A percentile compares a stretch with the other conserved stretches of the same genome.
These are phyloP conservation scores for Verticillium longisporum DNA, from an alignment of 2,329 filamentous ascomycete genomes.

Conservation along the genomic window DNA sequence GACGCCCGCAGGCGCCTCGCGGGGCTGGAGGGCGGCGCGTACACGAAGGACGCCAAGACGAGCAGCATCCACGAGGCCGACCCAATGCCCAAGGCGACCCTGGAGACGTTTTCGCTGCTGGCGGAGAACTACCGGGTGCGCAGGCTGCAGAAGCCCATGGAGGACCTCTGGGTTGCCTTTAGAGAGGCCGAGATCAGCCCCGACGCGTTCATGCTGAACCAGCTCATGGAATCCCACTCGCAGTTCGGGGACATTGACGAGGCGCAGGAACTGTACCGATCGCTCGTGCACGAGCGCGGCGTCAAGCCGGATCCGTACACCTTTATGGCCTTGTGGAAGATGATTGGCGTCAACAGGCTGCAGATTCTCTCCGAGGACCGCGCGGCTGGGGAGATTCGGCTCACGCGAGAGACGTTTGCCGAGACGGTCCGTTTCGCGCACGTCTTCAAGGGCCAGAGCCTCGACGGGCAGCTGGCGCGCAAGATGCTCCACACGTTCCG, in stretches of 20 bases:
- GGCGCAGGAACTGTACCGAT: slow-evolving; percentile 49
- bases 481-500: slow-evolving; percentile 45
- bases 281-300: slow-evolving; percentile 40
- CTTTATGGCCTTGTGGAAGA: slow-evolving; percentile 61
- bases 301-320: slow-evolving; percentile 61
- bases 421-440: slow-evolving; percentile 41
- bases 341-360: slow-evolving; percentile 43
- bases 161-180: slow-evolving; percentile 56
- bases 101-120: slow-evolving; percentile 73
- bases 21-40: background rate
- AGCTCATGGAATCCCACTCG: slow-evolving; percentile 62
- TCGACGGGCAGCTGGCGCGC: slow-evolving; percentile 40
- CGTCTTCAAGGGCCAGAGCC: slow-evolving; percentile 33
- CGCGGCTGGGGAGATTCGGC: slow-evolving; percentile 20
- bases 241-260: slow-evolving; percentile 48
- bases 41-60: slow-evolving; percentile 6
- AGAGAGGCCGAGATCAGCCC: slow-evolving; percentile 56
- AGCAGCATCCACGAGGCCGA: slow-evolving; percentile 1
- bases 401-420: slow-evolving; percentile 35
- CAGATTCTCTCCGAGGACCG: slow-evolving; percentile 23
- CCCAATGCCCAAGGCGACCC: slow-evolving; percentile 51
- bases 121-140: slow-evolving; percentile 65
- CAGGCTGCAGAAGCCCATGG: slow-evolving; percentile 48
- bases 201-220: slow-evolving; percentile 73
- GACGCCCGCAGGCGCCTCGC: slow-evolving; percentile 31